Evolutionary conservation across 345 rosid species (phyloP), one percentile per base, ranked within the genome.

Genomic region (Brassica carinata): DNA sequence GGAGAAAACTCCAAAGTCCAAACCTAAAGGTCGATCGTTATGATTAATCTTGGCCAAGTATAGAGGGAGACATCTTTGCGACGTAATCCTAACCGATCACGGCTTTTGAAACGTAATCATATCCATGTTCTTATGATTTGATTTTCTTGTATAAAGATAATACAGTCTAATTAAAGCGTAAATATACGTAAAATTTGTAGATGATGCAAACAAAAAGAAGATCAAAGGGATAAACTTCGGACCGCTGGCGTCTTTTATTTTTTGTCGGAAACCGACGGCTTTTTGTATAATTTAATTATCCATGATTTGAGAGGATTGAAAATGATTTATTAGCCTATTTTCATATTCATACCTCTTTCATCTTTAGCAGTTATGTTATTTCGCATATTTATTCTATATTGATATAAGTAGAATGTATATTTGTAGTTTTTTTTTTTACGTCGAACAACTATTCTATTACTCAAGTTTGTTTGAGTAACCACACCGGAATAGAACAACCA

Each of bases 81-180:
- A 80, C 80, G 73, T 11, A 81, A 81, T 81, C 83, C 36, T 67
- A 81, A 75, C 76, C 8, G 73, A 81, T 75, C 80, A 71, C 40
- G 83, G 76, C 77, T 64, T 69, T 31, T 65, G 59, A 55, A 63
- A 69, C 69, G 43, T 62, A 79, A 73, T 79, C 78, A 45, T 23
- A 31, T 73, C 14, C 75, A 69, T 17, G 31, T 73, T 68, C 57
- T 59, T 67, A 11, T 23, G 78, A 79, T 72, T 38, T 66, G 67
- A 7, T 69, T 48, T 79, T 19, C 13, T 67, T 61, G 51, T n/a
- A 64, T 67, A 36, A n/a, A 34, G 48, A 51, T 9, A 48, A 57
- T 62, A 59, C 10, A 63, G 74, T 61, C 61, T 69, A 36, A 9
- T 48, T 57, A 23, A 58, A 57, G 0, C 7, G 5, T 58, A 55